Conservation (phyloP, 2,329 filamentous ascomycete species). For the Colletotrichum godetiae region DNA sequence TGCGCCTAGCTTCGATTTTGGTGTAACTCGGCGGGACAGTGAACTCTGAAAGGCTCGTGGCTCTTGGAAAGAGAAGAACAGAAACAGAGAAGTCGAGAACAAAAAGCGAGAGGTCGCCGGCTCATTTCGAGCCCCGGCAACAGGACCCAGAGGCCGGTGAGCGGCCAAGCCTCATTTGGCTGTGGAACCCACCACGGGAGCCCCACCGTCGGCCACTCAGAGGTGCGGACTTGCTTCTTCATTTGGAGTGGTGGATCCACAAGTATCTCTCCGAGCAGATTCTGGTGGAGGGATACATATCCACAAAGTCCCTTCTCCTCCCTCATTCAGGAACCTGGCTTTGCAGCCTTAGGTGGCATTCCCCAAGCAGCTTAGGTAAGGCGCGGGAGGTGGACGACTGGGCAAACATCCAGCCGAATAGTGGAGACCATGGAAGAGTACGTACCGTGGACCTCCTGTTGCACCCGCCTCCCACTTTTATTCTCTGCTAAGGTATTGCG, state of each 20-base stretch:
- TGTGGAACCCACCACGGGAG: background rate
- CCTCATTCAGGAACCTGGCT: background rate
- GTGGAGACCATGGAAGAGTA: background rate
- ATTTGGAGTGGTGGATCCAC: conserved; percentile 3
- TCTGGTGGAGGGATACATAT: conserved; percentile 2
- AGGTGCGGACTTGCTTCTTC: background rate
- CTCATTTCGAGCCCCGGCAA: conserved; percentile 23
- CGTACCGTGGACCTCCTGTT: background rate
- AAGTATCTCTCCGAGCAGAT: background rate
- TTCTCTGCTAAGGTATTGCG: background rate
- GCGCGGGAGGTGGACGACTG: background rate
- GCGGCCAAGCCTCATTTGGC: conserved; percentile 23
- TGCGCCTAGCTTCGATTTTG: background rate
- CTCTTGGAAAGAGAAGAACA: background rate
- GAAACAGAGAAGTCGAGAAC: background rate
- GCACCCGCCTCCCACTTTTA: background rate
- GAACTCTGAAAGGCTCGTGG: background rate
- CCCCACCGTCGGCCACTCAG: conserved; percentile 11
- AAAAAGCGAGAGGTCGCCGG: background rate
- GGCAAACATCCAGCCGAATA: background rate
- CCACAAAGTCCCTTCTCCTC: background rate
- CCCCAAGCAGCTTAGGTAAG: background rate
- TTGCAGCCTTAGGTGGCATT: conserved; percentile 2
- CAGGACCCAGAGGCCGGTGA: conserved; percentile 4
- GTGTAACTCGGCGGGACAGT: background rate